Evolutionary conservation across 768 basidiomycete species (phyloP).

Genomic region (Daedaleopsis nitida): DNA sequence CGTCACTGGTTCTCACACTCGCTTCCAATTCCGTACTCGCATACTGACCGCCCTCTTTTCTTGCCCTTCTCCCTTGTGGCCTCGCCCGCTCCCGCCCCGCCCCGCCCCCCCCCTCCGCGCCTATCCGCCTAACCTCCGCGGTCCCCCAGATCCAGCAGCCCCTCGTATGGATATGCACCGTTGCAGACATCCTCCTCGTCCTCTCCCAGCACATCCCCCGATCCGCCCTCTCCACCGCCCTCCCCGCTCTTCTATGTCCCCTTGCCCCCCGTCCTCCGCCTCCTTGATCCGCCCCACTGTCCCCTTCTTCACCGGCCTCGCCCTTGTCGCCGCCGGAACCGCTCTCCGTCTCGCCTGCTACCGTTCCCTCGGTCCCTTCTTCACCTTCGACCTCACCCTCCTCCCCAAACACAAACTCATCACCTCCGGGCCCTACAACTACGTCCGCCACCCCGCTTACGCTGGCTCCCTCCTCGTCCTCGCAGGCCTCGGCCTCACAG

Average conservation of each 20-base stretch:
- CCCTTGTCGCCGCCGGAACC: conserved; percentile 21
- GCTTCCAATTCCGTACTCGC: not conserved
- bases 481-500: conserved; percentile 19
- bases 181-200: conserved; percentile 26
- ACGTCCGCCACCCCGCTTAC: conserved; percentile 42
- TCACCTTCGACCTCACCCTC: conserved; percentile 38
- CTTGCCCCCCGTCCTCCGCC: conserved; percentile 5
- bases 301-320: conserved; percentile 21
- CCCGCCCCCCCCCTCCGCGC: too few relatives aligned
- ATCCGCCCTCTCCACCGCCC: conserved; percentile 20
- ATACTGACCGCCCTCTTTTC: too few relatives aligned
- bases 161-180: conserved; percentile 43
- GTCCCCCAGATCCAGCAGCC: conserved; percentile 47
- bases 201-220: conserved; percentile 18
- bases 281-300: conserved; percentile 20
- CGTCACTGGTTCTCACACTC: not conserved
- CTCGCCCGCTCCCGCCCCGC: too few relatives aligned
- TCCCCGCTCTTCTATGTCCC: conserved; percentile 17
- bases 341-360: conserved; percentile 31
- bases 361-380: conserved; percentile 35
- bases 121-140: too few relatives aligned
- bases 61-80: too few relatives aligned
- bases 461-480: conserved; percentile 21
- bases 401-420: conserved; percentile 34
- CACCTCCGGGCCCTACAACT: conserved; percentile 36